Percentiles rank a stretch among this genome's conserved stretches.
Evolutionary conservation across 2,329 filamentous ascomycete genomes (phyloP).

Genomic region (Byssochlamys sp.): DNA sequence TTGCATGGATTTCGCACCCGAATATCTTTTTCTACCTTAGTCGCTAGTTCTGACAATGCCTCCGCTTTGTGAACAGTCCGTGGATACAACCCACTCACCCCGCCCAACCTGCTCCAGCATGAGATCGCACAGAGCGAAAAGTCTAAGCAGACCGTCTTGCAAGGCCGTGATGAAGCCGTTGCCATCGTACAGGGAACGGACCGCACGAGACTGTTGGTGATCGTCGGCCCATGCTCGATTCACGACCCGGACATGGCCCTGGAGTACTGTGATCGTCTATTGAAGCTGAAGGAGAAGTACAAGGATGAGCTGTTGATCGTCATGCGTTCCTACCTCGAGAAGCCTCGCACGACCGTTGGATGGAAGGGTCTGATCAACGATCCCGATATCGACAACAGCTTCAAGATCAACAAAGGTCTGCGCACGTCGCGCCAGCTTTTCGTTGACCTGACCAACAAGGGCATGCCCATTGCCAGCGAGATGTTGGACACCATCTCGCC

Average conservation of each 20-base stretch:
- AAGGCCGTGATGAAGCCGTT: conserved; percentile 51
- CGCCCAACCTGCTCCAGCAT: conserved; percentile 88
- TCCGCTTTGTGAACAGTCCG: conserved; percentile 46
- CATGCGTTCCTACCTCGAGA: conserved; percentile 97
- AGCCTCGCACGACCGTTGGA: conserved; percentile 91
- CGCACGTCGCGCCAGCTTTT: conserved; percentile 80
- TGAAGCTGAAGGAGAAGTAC: conserved; percentile 77
- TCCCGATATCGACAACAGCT: conserved; percentile 94
- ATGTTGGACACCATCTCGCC: conserved; percentile 98
- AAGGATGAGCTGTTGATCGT: conserved; percentile 83
- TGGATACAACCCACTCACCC: conserved; percentile 85
- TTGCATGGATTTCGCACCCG: background rate
- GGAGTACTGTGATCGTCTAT: conserved; percentile 79
- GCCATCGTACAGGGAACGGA: conserved; percentile 53
- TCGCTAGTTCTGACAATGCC: conserved; percentile 1
- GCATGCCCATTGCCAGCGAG: conserved; percentile 93
- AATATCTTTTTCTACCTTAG: conserved; percentile 2
- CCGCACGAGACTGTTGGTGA: conserved; percentile 56
- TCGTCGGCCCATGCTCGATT: conserved; percentile 92
- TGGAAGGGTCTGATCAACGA: conserved; percentile 99
- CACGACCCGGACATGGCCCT: conserved; percentile 86
- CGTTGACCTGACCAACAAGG: conserved; percentile 78
- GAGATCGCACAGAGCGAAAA: conserved; percentile 56
- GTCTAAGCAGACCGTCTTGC: conserved; percentile 45
- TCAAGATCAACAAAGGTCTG: conserved; percentile 97